phyloP scores from a whole-genome alignment of 1,284 basidiomycete genomes.

The Austroboletus novae-zelandiae region DNA sequence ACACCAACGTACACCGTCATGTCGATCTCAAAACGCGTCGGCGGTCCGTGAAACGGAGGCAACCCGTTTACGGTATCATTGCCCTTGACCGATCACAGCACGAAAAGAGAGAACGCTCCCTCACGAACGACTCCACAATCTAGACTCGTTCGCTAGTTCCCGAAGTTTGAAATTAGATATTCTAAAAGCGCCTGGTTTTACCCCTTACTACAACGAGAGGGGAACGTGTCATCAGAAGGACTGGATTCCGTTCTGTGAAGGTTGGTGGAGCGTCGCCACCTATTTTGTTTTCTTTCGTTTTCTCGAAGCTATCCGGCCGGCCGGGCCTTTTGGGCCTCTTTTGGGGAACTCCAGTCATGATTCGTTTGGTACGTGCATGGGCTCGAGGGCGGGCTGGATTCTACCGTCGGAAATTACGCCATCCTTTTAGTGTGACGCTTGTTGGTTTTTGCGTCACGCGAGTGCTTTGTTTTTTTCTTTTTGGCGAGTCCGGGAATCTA shows the following conservation, averaged over 20 bases:
- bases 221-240: slow-evolving; percentile 44
- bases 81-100: slow-evolving; percentile 15
- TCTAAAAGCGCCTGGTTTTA: slow-evolving; percentile 42
- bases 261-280: slow-evolving; percentile 23
- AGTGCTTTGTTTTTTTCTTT: slow-evolving; percentile 4
- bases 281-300: slow-evolving; percentile 19
- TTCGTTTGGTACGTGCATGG: slow-evolving; percentile 9
- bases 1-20: slow-evolving; percentile 10
- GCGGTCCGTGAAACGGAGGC: slow-evolving; percentile 15
- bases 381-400: slow-evolving; percentile 3
- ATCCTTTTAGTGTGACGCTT: background rate
- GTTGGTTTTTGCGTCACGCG: slow-evolving; percentile 15
- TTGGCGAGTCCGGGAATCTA: background rate
- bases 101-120: background rate
- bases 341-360: slow-evolving; percentile 11
- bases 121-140: slow-evolving; percentile 4
- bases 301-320: slow-evolving; percentile 38
- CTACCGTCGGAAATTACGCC: slow-evolving; percentile 23
- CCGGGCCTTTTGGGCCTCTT: slow-evolving; percentile 1
- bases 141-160: slow-evolving; percentile 40
- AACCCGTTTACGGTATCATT: slow-evolving; percentile 16
- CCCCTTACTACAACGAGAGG: slow-evolving; percentile 40
- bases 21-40: slow-evolving; percentile 21
- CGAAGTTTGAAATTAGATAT: slow-evolving; percentile 44
- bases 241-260: slow-evolving; percentile 37